Conservation (phyloP, 163 green algal species). For the Chloromonas sp. region DNA sequence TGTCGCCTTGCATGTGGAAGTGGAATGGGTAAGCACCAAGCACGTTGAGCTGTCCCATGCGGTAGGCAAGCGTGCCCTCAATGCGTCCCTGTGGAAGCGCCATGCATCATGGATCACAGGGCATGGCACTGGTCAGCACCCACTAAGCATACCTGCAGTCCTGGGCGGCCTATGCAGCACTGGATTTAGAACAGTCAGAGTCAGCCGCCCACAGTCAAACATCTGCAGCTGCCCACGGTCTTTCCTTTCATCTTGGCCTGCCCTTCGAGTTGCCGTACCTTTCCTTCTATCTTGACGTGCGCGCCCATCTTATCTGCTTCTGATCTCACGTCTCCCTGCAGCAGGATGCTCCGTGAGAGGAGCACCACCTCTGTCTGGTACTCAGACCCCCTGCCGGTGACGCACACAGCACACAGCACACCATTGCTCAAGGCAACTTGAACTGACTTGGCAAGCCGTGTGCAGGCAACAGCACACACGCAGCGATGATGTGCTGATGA, state of each 20-base stretch:
- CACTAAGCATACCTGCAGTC: too few relatives aligned
- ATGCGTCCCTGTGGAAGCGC: slow-evolving; percentile 28
- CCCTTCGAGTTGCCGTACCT: slow-evolving; percentile 7
- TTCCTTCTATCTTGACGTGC: slow-evolving; percentile 38
- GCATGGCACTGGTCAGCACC: too few relatives aligned
- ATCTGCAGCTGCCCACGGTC: too few relatives aligned
- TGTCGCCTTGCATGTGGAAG: slow-evolving; percentile 43
- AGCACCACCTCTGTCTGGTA: slow-evolving; percentile 57
- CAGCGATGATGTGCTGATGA: too few relatives aligned
- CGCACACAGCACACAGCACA: too few relatives aligned
- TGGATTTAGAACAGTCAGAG: too few relatives aligned
- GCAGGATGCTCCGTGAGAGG: slow-evolving; percentile 40
- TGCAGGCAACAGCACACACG: too few relatives aligned
- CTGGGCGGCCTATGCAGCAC: too few relatives aligned
- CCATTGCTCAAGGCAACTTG: too few relatives aligned
- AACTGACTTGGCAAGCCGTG: too few relatives aligned
- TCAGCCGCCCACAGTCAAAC: too few relatives aligned
- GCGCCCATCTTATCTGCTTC: slow-evolving; percentile 11
- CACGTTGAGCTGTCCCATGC: slow-evolving; percentile 47
- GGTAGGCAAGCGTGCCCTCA: slow-evolving; percentile 40
- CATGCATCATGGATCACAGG: not conserved
- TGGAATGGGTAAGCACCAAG: slow-evolving; percentile 59
- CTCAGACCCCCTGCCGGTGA: slow-evolving; percentile 34
- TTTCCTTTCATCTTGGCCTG: too few relatives aligned
- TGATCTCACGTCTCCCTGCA: slow-evolving; percentile 16